phyloP scores from a whole-genome alignment of 2,329 filamentous ascomycete genomes.

The Trichocomaceae sp. region DNA sequence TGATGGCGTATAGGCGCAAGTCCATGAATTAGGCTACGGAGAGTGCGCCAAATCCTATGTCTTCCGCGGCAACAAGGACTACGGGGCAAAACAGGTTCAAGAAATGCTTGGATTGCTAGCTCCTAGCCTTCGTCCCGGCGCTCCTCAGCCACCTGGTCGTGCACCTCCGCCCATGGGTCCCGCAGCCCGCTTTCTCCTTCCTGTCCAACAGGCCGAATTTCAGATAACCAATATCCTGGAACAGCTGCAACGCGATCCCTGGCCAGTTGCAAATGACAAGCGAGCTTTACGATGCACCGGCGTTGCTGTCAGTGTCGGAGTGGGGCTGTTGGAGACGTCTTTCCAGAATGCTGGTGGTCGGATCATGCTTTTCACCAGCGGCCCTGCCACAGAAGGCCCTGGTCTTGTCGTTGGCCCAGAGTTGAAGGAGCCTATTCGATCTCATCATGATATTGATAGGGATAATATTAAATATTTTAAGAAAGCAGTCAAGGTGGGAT shows the following conservation, averaged over 20 bases:
- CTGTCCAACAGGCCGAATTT: constrained; percentile 92
- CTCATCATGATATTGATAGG: constrained; percentile 96
- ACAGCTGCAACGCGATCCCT: constrained; percentile 91
- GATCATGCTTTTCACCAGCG: constrained; percentile 96
- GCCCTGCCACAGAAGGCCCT: constrained; percentile 89
- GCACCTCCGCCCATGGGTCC: constrained; percentile 69
- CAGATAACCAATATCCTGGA: constrained; percentile 95
- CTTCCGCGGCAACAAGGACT: constrained; percentile 96
- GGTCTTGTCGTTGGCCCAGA: constrained; percentile 96
- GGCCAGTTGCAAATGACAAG: constrained; percentile 92
- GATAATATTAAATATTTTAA: constrained; percentile 99
- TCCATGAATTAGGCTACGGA: constrained; percentile 95
- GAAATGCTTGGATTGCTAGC: constrained; percentile 89
- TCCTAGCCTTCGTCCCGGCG: constrained; percentile 64
- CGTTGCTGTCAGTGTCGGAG: constrained; percentile 90
- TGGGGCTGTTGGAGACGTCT: constrained; percentile 84
- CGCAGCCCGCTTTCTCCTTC: constrained; percentile 82
- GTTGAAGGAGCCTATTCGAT: constrained; percentile 90
- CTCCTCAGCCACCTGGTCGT: constrained; percentile 66
- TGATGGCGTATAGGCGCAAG: constrained; percentile 60
- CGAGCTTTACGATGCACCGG: constrained; percentile 87
- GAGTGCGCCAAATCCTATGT: constrained; percentile 99
- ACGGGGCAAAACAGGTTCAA: constrained; percentile 96
- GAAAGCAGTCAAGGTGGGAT: constrained; percentile 81
- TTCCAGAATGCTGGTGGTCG: constrained; percentile 93